Percentiles rank a stretch among this genome's conserved stretches.
Evolutionary conservation across 495 filamentous ascomycete species (phyloP).

Genomic region (Talaromyces wortmannii): DNA sequence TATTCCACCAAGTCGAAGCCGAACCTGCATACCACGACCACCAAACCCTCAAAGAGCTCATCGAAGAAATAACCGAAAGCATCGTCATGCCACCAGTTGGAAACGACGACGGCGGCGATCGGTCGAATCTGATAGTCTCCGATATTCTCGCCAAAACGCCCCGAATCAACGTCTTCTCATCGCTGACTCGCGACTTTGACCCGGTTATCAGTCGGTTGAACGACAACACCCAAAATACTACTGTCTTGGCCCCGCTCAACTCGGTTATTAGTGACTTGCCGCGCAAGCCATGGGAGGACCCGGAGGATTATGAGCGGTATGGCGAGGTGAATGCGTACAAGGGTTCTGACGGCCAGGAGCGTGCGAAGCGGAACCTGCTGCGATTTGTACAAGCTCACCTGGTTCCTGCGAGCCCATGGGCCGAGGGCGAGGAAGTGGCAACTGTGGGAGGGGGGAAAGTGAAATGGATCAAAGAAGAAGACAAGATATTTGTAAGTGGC

Average conservation of each 20-base stretch:
- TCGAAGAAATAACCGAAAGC: constrained; percentile 4
- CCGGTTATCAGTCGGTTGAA: constrained; percentile 64
- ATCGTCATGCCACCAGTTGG: constrained; percentile 29
- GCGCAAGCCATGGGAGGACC: constrained; percentile 91
- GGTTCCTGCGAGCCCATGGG: constrained; percentile 72
- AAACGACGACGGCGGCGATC: constrained; percentile 13
- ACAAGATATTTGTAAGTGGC: constrained; percentile 63
- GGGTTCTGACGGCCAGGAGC: constrained; percentile 68
- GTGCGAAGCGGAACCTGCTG: constrained; percentile 72
- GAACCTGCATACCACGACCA: constrained; percentile 11
- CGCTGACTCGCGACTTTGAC: constrained; percentile 76
- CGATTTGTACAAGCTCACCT: constrained; percentile 87
- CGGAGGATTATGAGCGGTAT: constrained; percentile 65
- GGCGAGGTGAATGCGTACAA: constrained; percentile 72
- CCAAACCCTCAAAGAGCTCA: not conserved
- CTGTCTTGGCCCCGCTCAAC: constrained; percentile 85
- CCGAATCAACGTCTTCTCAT: constrained; percentile 81
- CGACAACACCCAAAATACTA: constrained; percentile 65
- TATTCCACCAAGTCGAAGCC: constrained; percentile 26
- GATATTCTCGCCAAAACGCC: constrained; percentile 82
- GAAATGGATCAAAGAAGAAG: constrained; percentile 75
- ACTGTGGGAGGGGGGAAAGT: constrained; percentile 65
- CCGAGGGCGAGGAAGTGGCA: constrained; percentile 62
- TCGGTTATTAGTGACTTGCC: constrained; percentile 71
- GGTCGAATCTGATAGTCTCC: constrained; percentile 53